These are phyloP conservation scores for Termitomyces sp. DNA, from an alignment of 768 basidiomycete genomes.

Conservation along the genomic window DNA sequence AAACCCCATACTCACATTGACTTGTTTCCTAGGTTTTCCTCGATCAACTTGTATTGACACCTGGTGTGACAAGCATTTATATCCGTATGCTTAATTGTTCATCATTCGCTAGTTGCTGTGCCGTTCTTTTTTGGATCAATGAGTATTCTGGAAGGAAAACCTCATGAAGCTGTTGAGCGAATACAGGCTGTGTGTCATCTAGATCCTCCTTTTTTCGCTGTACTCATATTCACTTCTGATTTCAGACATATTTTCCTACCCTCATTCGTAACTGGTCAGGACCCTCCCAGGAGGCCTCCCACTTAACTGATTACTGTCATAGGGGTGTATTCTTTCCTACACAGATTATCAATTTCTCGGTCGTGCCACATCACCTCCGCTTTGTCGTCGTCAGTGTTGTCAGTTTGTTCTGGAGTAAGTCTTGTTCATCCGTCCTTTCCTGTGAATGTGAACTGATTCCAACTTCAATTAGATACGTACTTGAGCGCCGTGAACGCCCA, in stretches of 20 bases:
- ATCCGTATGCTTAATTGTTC: neutral
- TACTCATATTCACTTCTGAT: neutral
- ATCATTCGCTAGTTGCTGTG: constrained; percentile 32
- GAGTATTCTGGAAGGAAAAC: constrained; percentile 78
- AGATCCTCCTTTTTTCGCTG: accelerated
- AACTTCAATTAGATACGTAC: constrained; percentile 47
- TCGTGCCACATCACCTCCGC: constrained; percentile 75
- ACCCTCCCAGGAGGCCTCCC: neutral
- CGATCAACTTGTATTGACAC: constrained; percentile 78
- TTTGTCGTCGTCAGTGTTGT: constrained; percentile 74
- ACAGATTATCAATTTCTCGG: constrained; percentile 73
- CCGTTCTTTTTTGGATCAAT: constrained; percentile 65
- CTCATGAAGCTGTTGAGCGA: constrained; percentile 43
- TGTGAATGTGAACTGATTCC: neutral
- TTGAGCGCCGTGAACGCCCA: constrained; percentile 54
- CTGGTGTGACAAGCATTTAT: constrained; percentile 36
- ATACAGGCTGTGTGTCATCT: constrained; percentile 35
- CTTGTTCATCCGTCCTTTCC: neutral
- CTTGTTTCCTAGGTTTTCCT: constrained; percentile 58
- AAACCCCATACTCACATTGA: neutral
- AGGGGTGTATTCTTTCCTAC: constrained; percentile 77
- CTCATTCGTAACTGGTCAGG: constrained; percentile 72
- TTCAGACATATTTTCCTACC: constrained; percentile 67
- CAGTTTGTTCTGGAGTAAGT: constrained; percentile 81
- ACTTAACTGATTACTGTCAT: neutral